Evolutionary conservation across 768 basidiomycete genomes (phyloP), one percentile per base, ranked within the genome.

Genomic region (Leccinum rimulosum): DNA sequence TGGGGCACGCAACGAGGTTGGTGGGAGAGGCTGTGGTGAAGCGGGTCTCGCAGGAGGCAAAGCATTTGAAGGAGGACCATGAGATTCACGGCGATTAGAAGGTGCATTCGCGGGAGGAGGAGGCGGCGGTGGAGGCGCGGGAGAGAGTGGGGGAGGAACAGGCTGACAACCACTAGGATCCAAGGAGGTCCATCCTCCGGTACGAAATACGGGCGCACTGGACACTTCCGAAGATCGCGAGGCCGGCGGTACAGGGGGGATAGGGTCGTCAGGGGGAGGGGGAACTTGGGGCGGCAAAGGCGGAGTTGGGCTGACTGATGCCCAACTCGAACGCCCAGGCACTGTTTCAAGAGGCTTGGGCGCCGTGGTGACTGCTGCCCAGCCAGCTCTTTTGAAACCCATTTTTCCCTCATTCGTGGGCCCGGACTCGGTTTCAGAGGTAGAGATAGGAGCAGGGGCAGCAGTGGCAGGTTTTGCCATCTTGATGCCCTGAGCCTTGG

Each of bases 401-500:
- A 64, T 14, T 40, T 62, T 67, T 36, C 57, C 30, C 45, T 71
- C 68, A 43, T 40, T 56, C 8, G 63, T 19, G 38, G 52, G 11
- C n/a, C 50, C 59, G 9, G 64, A 22, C 36, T 67, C 70, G 38
- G 47, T 61, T 61, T 64, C 66, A 25, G 73, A 52, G n/a, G 25
- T 35, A 15, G 56, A 28, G 22, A 63, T 52, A 53, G 71, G 54
- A 50, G 45, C 9, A 19, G 70, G 49, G 51, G 53, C 49, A 25
- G 72, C 58, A 48, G 58, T 51, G 6, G 61, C 25, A 47, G 75
- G 77, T 57, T 73, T 76, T 9, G 72, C 63, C 63, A 93, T 84
- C 72, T 81, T 89, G 68, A 94, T 84, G 4, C 92, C 92, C 40
- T 83, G 85, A 1, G 92, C 92, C 53, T 85, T 88, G 7, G 92